phyloP scores from a whole-genome alignment of 2,329 filamentous ascomycete species.

The Penicillium freii region DNA sequence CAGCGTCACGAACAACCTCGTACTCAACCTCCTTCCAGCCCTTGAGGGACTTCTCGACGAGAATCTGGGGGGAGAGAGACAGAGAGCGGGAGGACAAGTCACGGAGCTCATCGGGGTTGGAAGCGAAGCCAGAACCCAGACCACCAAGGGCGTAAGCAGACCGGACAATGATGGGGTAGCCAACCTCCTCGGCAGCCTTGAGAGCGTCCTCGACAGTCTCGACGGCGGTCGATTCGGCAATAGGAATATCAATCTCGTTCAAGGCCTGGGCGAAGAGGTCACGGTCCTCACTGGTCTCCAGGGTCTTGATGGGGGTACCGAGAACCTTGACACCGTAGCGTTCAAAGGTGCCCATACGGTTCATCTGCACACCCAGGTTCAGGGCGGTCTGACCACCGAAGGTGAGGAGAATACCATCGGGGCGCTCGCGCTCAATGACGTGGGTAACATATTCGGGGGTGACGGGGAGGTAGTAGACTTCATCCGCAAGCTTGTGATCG shows the following conservation, averaged over 20 bases:
- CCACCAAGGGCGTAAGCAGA: constrained; percentile 95
- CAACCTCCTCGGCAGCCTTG: constrained; percentile 78
- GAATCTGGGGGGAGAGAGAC: constrained; percentile 89
- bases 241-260: constrained; percentile 96
- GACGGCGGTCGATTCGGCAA: constrained; percentile 93
- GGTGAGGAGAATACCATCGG: constrained; percentile 94
- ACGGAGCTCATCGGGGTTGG: constrained; percentile 88
- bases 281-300: constrained; percentile 93
- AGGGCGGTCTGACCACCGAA: constrained; percentile 97
- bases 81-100: constrained; percentile 91
- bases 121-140: constrained; percentile 92
- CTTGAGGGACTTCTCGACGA: constrained; percentile 98
- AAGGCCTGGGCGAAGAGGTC: constrained; percentile 94
- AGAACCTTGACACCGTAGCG: constrained; percentile 94
- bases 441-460: constrained; percentile 97
- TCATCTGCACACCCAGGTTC: constrained; percentile 95
- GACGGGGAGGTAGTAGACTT: constrained; percentile 97
- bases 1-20: constrained; percentile 93
- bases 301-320: constrained; percentile 88
- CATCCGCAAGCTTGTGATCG: constrained; percentile 90
- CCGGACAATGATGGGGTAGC: constrained; percentile 97
- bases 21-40: constrained; percentile 99
- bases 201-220: constrained; percentile 88
- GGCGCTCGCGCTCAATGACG: constrained; percentile 92
- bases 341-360: constrained; percentile 91